Conservation (phyloP, 108 stramenopile species). For the Nitzschia palea region DNA sequence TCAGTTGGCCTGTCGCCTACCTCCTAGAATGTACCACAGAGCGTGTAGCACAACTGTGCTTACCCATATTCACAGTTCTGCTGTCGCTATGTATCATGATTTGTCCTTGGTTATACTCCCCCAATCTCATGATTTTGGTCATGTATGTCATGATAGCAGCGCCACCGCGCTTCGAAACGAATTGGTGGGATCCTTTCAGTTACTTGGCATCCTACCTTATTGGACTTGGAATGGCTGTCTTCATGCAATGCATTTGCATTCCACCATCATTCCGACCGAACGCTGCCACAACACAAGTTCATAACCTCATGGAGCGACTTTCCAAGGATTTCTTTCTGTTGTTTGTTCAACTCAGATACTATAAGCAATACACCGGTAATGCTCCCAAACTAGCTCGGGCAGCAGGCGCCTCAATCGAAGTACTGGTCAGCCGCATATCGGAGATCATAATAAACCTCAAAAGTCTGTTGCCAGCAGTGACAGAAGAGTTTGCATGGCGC, state of each 20-base stretch:
- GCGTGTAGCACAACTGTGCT: neutral
- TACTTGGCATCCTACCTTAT: constrained; percentile 30
- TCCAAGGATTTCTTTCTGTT: constrained; percentile 21
- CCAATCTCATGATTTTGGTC: constrained; percentile 30
- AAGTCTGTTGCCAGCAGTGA: constrained; percentile 19
- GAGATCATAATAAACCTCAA: constrained; percentile 13
- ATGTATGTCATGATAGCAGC: constrained; percentile 26
- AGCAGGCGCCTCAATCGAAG: constrained; percentile 35
- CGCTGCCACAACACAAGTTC: constrained; percentile 24
- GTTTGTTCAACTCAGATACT: constrained; percentile 16
- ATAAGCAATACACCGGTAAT: constrained; percentile 27
- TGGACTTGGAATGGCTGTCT: constrained; percentile 32
- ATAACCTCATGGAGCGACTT: constrained; percentile 19
- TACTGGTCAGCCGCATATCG: constrained; percentile 23
- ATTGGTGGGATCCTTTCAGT: constrained; percentile 25
- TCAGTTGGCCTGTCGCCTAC: constrained; percentile 22
- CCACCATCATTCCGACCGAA: constrained; percentile 15
- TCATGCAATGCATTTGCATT: constrained; percentile 24
- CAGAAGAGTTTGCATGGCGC: constrained; percentile 10
- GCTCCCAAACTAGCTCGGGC: constrained; percentile 20
- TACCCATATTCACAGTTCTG: constrained; percentile 4
- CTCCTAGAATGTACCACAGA: neutral
- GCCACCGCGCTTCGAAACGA: constrained; percentile 9
- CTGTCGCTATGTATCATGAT: constrained; percentile 23
- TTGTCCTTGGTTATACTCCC: constrained; percentile 21